Evolutionary conservation across 768 basidiomycete species (phyloP), one percentile per base, ranked within the genome.

Genomic region (Trametes cubensis): DNA sequence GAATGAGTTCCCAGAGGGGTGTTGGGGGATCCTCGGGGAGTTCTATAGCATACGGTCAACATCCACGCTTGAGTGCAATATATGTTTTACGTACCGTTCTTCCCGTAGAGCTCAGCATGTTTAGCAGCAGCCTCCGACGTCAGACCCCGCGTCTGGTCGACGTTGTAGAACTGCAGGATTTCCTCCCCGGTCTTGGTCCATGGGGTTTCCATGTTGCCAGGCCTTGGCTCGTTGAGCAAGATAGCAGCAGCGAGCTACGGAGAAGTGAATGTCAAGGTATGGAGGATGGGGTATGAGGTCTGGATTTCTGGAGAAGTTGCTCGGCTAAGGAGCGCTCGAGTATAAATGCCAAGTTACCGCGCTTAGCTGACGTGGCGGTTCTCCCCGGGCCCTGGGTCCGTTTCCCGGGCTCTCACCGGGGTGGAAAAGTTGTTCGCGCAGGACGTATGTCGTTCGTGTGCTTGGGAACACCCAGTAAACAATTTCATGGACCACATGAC

Each of bases 1-100:
- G 82, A 62, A 99, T 89, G 62, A 98, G 86, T 71, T 93, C 84
- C 93, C 94, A 95, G 34, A 98, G 72, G 4, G 95, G 92, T 4
- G 96, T 97, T 3, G 92, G 78, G 0, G 92, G 89, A 11, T 95
- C 93, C 71, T 97, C 94, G 13, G 96, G 95, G 7, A 99, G 81
- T 71, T 92, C 96, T 98, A 73, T 15, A 51, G 44, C 51, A 51
- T 25, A 30, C 6, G 4, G 46, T 47, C 46, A 47, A 47, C 46
- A 14, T 4, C 23, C 42, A 13, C 46, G 46, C n/a, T 17, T 10
- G n/a, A 15, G 1, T 44, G 18, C 42, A 23, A 15, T 14, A n/a
- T 10, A 51, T 42, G 34, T 20, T 21, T 59, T 47, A 64, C 82
- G 61, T 55, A 90, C 92, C 91, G 72, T 97, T 97, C 78, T 83